These are phyloP conservation scores for Penicillium sumatraense DNA, from an alignment of 2,329 filamentous ascomycete species.

Conservation along the genomic window DNA sequence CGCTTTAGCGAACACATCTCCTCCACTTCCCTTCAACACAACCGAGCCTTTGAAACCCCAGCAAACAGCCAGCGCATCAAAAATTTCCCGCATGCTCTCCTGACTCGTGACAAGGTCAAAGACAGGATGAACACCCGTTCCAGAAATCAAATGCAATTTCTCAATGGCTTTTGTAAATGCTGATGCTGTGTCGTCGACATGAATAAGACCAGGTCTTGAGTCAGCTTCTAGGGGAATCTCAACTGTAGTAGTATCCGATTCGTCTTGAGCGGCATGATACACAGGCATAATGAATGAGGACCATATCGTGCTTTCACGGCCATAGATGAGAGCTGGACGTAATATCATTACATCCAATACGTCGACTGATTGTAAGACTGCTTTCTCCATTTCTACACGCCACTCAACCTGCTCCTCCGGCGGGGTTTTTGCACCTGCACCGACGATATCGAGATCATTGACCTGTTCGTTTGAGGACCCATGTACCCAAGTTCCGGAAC, in stretches of 20 bases:
- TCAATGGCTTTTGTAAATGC: slow-evolving; percentile 7
- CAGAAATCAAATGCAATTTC: slow-evolving; percentile 8
- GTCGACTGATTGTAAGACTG: neutral
- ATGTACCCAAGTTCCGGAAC: slow-evolving; percentile 15
- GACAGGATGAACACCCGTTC: slow-evolving; percentile 9
- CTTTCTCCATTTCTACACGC: slow-evolving; percentile 9
- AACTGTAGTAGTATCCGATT: neutral
- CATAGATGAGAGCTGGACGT: slow-evolving; percentile 9
- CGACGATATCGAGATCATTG: slow-evolving; percentile 11
- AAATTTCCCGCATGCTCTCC: slow-evolving; percentile 15
- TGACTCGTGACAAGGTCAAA: slow-evolving; percentile 16
- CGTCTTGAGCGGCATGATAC: slow-evolving; percentile 1
- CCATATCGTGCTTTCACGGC: slow-evolving; percentile 10
- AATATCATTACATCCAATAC: slow-evolving; percentile 9
- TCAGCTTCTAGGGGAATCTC: slow-evolving; percentile 4
- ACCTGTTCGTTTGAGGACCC: slow-evolving; percentile 4
- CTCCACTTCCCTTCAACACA: slow-evolving; percentile 5
- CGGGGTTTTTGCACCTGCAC: neutral
- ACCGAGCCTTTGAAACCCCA: slow-evolving; percentile 4
- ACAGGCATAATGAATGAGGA: slow-evolving; percentile 2
- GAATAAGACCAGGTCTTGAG: slow-evolving; percentile 7
- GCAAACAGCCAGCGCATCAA: slow-evolving; percentile 2
- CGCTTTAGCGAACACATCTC: slow-evolving; percentile 2
- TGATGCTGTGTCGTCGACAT: slow-evolving; percentile 11
- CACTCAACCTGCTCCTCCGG: slow-evolving; percentile 8